Conservation (phyloP, 495 filamentous ascomycete species). For the Amorphotheca resinae region DNA sequence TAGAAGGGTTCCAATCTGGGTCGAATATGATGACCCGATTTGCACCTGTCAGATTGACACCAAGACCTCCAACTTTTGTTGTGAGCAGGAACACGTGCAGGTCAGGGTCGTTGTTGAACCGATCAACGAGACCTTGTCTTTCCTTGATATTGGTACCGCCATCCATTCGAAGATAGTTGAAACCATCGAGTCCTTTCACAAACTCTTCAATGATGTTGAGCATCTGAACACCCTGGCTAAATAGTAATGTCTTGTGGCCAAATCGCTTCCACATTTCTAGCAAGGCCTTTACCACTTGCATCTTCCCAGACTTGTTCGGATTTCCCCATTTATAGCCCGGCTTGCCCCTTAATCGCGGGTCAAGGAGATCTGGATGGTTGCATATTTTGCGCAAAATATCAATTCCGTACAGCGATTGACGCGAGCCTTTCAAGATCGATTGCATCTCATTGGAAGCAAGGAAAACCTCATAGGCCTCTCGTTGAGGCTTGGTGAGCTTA, state of each 20-base stretch:
- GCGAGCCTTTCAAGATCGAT: slow-evolving; percentile 56
- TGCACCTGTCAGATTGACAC: slow-evolving; percentile 87
- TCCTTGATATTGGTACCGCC: slow-evolving; percentile 73
- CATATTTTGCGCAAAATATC: slow-evolving; percentile 92
- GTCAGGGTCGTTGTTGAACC: slow-evolving; percentile 72
- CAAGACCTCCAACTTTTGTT: slow-evolving; percentile 87
- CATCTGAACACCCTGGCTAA: slow-evolving; percentile 85
- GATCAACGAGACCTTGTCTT: slow-evolving; percentile 74
- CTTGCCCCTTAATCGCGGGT: slow-evolving; percentile 47
- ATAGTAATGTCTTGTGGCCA: slow-evolving; percentile 84
- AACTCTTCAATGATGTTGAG: slow-evolving; percentile 83
- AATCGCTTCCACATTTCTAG: slow-evolving; percentile 74
- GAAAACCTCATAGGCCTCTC: slow-evolving; percentile 64
- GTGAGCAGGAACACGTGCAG: slow-evolving; percentile 86
- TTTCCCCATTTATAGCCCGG: slow-evolving; percentile 59
- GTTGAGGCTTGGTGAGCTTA: slow-evolving; percentile 68
- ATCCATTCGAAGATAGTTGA: slow-evolving; percentile 85
- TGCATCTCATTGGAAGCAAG: slow-evolving; percentile 73
- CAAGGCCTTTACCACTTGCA: slow-evolving; percentile 79
- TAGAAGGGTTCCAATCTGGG: slow-evolving; percentile 96
- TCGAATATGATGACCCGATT: slow-evolving; percentile 96
- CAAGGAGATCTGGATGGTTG: slow-evolving; percentile 83
- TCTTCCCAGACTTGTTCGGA: slow-evolving; percentile 71
- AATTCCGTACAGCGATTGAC: slow-evolving; percentile 76
- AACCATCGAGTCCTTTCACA: slow-evolving; percentile 47